These are phyloP conservation scores for Xylogone sp. DNA, from an alignment of 2,329 filamentous ascomycete genomes.

Conservation along the genomic window DNA sequence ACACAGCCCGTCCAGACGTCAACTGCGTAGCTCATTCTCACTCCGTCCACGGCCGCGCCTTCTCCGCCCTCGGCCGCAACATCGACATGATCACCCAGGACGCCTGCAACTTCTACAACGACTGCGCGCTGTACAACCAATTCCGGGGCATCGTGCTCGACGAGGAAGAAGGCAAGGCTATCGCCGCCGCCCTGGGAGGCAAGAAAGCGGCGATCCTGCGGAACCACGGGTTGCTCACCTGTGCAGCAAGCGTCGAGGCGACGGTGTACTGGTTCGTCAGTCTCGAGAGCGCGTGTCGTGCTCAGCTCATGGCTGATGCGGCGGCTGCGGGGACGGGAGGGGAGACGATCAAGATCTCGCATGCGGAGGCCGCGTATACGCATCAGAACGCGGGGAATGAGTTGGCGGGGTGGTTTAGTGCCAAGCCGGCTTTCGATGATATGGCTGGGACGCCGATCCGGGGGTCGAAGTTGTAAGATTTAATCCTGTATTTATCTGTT, in stretches of 20 bases:
- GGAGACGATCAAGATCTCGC: slow-evolving; percentile 61
- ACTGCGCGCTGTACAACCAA: slow-evolving; percentile 26
- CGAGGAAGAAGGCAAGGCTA: slow-evolving; percentile 41
- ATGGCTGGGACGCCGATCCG: not conserved
- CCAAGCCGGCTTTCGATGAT: slow-evolving; percentile 50
- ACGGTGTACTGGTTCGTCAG: slow-evolving; percentile 52
- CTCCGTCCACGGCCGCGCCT: slow-evolving; percentile 51
- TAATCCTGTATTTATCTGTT: no score
- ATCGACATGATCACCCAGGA: slow-evolving; percentile 55
- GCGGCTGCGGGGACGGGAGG: slow-evolving; percentile 59
- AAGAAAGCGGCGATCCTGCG: slow-evolving; percentile 44
- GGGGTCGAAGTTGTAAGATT: no score
- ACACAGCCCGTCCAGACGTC: slow-evolving; percentile 51
- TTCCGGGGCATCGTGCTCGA: slow-evolving; percentile 47
- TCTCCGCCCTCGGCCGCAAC: slow-evolving; percentile 53
- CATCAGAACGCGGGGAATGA: slow-evolving; percentile 61
- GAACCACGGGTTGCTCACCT: slow-evolving; percentile 48
- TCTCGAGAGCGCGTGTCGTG: slow-evolving; percentile 45
- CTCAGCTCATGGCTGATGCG: slow-evolving; percentile 51
- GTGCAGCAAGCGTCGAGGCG: slow-evolving; percentile 45
- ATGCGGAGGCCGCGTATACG: slow-evolving; percentile 66
- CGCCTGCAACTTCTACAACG: slow-evolving; percentile 42
- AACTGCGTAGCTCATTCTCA: slow-evolving; percentile 51
- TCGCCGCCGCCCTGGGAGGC: slow-evolving; percentile 37
- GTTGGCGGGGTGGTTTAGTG: slow-evolving; percentile 65